Base-by-base conservation (phyloP, 2,329 filamentous ascomycete genomes). In the Lasiodiplodia theobromae region DNA sequence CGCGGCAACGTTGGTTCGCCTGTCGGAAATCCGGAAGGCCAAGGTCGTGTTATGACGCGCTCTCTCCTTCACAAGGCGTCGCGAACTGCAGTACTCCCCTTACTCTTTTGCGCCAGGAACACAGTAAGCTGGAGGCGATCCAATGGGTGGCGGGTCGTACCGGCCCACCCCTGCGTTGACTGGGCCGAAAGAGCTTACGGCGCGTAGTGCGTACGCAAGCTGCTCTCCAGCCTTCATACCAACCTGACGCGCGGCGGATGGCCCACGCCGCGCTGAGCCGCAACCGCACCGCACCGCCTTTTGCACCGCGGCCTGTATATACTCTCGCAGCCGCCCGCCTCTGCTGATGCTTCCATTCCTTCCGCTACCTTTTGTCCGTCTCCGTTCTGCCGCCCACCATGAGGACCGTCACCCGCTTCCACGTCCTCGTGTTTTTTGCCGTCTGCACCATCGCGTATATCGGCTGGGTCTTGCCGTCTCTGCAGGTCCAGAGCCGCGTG, bases 341-440 rank as follows among this genome's bases (percentile, higher is more conserved):
- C 56, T 38, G 14, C 53, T n/a, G 25, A n/a, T 38, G n/a, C 38
- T 28, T 23, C 21, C 23, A 25, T 57, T n/a, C 54, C 5, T 14
- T 49, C 25, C 58, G 58, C 38, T 25, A 18, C 16, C 56, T 18
- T 40, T 25, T 34, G 37, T 34, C 47, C 28, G 34, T 16, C 8
- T 31, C 34, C 40, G 23, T 21, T 16, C 18, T n/a, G 18, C 57
- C 18, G 11, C 47, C 47, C 18, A 70, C 40, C 28, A 80, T 80
- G 77, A 71, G 77, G 68, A 75, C 77, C 66, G 52, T 77, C 31
- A 76, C 74, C 16, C 72, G 76, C 69, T 70, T 79, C 68, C 74
- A 77, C 67, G 67, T 71, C 25, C 74, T 74, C 66, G 72, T 73
- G 7, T 73, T 71, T 7, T 72, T 73, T 23, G 68, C 70, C n/a